Percentiles rank a stretch among this genome's conserved stretches.
Conservation (phyloP, 2,329 filamentous ascomycete genomes). For the Cladosporium sp. region DNA sequence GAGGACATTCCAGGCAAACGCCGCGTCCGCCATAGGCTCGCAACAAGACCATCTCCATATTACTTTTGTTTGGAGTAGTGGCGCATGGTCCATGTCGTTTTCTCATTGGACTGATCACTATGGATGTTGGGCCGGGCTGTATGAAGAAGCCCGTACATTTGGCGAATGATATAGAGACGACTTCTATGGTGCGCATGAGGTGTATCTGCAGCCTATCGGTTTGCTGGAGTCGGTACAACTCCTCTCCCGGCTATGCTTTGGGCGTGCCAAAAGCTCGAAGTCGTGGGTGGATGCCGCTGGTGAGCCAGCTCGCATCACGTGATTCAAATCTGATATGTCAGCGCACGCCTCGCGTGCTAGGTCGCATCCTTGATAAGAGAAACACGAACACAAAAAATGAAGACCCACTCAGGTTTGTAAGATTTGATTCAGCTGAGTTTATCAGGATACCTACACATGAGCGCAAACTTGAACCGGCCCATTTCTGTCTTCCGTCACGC, state of each 20-base stretch:
- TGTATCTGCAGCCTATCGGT: neutral
- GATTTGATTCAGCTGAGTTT: neutral
- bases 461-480: neutral
- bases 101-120: neutral
- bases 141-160: neutral
- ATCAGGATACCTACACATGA: constrained; percentile 3
- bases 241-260: neutral
- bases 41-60: neutral
- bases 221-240: neutral
- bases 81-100: neutral
- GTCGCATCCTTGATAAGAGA: neutral
- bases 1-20: neutral
- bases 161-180: neutral
- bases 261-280: neutral
- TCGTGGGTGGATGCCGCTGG: neutral
- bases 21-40: neutral
- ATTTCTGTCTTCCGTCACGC: constrained; percentile 11
- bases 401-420: neutral
- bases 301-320: neutral
- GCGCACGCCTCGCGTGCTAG: neutral
- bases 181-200: neutral
- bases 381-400: neutral
- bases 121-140: neutral
- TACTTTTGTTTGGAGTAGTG: neutral
- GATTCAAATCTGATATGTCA: neutral